These are phyloP conservation scores for Tylopilus orsonianus DNA, from an alignment of 1,284 basidiomycete genomes.

Conservation along the genomic window DNA sequence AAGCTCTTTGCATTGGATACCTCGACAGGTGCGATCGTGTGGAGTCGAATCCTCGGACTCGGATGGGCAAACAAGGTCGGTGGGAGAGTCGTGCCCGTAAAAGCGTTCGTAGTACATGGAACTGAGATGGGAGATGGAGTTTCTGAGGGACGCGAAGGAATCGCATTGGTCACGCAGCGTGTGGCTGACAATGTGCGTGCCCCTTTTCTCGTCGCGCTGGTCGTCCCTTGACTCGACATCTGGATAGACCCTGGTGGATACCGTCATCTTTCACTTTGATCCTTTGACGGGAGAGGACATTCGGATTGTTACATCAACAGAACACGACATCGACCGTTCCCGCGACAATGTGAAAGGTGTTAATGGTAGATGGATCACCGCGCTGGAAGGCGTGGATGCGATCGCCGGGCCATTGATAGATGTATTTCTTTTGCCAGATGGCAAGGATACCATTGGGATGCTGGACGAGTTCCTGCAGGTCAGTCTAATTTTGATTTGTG, in stretches of 20 bases:
- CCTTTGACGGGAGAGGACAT: constrained; percentile 73
- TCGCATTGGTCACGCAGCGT: constrained; percentile 62
- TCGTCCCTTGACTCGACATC: constrained; percentile 10
- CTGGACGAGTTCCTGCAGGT: constrained; percentile 72
- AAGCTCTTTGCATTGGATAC: constrained; percentile 86
- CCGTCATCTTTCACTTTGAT: constrained; percentile 77
- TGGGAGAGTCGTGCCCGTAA: constrained; percentile 53
- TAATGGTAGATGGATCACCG: constrained; percentile 17
- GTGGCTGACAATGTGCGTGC: constrained; percentile 57
- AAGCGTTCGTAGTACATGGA: constrained; percentile 38
- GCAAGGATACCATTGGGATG: constrained; percentile 52
- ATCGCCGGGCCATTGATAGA: constrained; percentile 60
- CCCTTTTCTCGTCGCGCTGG: neutral
- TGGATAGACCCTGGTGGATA: constrained; percentile 50
- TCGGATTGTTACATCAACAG: constrained; percentile 20
- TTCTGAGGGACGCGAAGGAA: constrained; percentile 35
- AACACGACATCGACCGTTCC: neutral
- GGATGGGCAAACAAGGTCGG: constrained; percentile 62
- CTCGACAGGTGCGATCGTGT: constrained; percentile 71
- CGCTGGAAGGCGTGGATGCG: constrained; percentile 56
- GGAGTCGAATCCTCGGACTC: constrained; percentile 70
- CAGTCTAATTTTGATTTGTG: neutral
- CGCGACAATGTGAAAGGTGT: constrained; percentile 6
- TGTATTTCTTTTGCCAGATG: constrained; percentile 50
- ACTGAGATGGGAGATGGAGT: constrained; percentile 7